Percentiles rank a stretch among this genome's conserved stretches.
These are phyloP conservation scores for Acer campestre DNA, from an alignment of 345 rosid species.

Conservation along the genomic window DNA sequence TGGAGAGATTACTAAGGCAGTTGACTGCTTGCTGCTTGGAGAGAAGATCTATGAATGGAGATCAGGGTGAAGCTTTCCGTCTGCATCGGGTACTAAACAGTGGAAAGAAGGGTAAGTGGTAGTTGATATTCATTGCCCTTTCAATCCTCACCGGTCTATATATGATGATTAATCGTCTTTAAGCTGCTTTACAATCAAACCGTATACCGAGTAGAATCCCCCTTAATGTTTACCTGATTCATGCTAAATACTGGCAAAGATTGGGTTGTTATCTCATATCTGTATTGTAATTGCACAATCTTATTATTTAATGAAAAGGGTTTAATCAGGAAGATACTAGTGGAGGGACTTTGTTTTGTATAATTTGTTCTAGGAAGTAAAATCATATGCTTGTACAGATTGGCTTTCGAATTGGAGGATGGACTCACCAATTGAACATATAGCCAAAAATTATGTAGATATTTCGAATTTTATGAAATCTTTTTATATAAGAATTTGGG, in stretches of 20 bases:
- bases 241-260: not conserved
- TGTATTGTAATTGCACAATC: conserved; percentile 8
- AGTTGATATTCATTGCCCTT: conserved; percentile 16
- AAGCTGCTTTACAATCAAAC: not conserved
- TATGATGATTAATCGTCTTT: not conserved
- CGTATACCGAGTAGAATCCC: not conserved
- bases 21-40: conserved; percentile 79
- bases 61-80: conserved; percentile 82
- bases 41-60: conserved; percentile 67
- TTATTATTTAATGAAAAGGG: not conserved
- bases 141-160: not conserved
- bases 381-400: not conserved
- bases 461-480: too few relatives aligned
- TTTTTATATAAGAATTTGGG: too few relatives aligned
- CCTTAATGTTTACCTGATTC: not conserved
- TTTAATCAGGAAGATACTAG: not conserved
- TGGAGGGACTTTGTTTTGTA: not conserved
- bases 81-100: conserved; percentile 55
- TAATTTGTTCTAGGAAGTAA: not conserved
- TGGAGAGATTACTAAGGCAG: conserved; percentile 83
- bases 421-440: too few relatives aligned
- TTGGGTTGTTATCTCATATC: conserved; percentile 1
- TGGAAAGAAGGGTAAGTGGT: conserved; percentile 38
- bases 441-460: too few relatives aligned
- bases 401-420: not conserved